Base-by-base conservation (phyloP, 768 basidiomycete genomes). In the Guyanaporus albipodus region DNA sequence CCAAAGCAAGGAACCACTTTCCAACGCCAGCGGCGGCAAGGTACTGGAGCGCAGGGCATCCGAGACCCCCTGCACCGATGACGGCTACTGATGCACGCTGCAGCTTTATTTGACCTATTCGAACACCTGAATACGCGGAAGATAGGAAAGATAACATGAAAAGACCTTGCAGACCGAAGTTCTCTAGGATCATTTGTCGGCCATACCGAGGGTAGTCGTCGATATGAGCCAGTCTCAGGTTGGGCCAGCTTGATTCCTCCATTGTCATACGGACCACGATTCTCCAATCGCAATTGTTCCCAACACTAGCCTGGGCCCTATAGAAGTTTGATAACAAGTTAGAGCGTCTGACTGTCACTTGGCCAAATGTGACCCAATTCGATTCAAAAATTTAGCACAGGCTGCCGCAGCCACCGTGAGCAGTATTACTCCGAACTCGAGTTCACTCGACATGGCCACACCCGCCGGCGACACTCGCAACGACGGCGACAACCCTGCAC, bases 11-110 rank as follows among this genome's bases (percentile, higher is more conserved):
- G 8, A 40, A 35, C 23, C 35, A 60, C 85, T 53, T 57, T 90
- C 95, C 95, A 48, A 98, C 76, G 21, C 96, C 96, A 12, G 91
- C 87, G 7, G 91, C 90, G 4, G 82, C 91, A 10, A 99, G 80
- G 66, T 98, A 96, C 61, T 96, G 91, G 37, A 99, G 73, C 32
- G 90, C 91, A 38, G 96, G 93, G 64, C 96, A 98, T 10, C 96
- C 96, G 11, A 99, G 75, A 8, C 96, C 96, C 0, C 96, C 96
- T 14, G 94, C 96, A 22, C 96, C 96, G 4, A 97, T 80, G 4
- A 98, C 91, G 14, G 83, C 82, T 2, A 94, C 83, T 3, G 83
- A 82, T 0, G 92, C 80, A 8, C 71, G 58, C 49, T 82, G 82
- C 9, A 99, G 72, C 63, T 84, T 91, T 33, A 92, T 64, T 65